phyloP scores from a whole-genome alignment of 306 rosid species.

The Luffa aegyptiaca region DNA sequence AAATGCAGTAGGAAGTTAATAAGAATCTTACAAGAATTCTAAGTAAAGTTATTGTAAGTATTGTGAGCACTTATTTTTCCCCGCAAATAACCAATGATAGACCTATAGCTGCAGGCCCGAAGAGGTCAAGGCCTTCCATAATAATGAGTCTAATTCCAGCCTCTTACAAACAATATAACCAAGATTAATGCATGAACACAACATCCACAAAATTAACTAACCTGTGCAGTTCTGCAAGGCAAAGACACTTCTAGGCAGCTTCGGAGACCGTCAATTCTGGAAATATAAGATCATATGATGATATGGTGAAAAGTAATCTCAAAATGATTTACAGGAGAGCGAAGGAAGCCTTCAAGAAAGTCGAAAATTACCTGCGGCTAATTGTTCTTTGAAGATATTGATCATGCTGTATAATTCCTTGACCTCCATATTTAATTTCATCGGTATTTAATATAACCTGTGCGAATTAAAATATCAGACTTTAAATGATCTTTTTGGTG shows the following conservation, averaged over 20 bases:
- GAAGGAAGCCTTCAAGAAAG: slow-evolving; percentile 11
- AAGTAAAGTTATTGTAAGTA: background rate
- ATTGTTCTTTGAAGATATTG: slow-evolving; percentile 53
- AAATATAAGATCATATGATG: slow-evolving; percentile 10
- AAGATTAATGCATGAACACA: background rate
- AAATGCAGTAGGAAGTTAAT: background rate
- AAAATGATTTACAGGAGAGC: background rate
- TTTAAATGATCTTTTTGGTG: background rate
- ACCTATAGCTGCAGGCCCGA: background rate
- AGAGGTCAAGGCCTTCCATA: background rate
- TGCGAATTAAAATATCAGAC: slow-evolving; percentile 8
- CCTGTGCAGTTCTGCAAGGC: slow-evolving; percentile 89
- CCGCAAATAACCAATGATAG: background rate
- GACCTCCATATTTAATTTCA: slow-evolving; percentile 75
- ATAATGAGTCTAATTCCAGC: background rate
- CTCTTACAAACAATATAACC: background rate
- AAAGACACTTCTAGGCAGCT: slow-evolving; percentile 70
- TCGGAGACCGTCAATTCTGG: slow-evolving; percentile 63
- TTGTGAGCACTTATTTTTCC: background rate
- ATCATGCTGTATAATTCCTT: slow-evolving; percentile 52
- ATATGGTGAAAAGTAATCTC: background rate
- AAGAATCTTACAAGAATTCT: background rate
- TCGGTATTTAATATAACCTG: slow-evolving; percentile 75
- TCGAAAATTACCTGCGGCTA: slow-evolving; percentile 42
- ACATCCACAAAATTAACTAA: slow-evolving; percentile 20